Conservation (phyloP, 2,329 filamentous ascomycete genomes). For the Bertia moriformis region DNA sequence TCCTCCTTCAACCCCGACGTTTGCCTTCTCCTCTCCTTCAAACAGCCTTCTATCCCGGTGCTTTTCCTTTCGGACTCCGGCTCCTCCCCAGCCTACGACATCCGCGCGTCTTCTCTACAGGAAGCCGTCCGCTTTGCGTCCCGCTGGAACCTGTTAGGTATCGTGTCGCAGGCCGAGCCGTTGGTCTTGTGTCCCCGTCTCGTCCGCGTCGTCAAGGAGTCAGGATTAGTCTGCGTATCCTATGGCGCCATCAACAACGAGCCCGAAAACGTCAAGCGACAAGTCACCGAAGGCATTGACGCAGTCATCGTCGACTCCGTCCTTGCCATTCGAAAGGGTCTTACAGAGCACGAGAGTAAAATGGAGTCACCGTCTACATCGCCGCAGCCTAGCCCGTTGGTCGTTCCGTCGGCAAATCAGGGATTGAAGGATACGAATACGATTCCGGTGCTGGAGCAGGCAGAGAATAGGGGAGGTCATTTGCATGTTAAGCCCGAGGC, state of each 20-base stretch:
- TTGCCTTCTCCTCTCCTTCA: conserved; percentile 15
- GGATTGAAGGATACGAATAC: neutral
- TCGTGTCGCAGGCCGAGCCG: conserved; percentile 19
- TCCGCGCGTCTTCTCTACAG: conserved; percentile 18
- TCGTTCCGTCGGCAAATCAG: neutral
- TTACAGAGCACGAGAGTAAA: neutral
- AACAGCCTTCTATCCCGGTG: conserved; percentile 16
- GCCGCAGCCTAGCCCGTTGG: neutral
- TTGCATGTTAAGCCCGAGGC: neutral
- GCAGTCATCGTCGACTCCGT: conserved; percentile 1
- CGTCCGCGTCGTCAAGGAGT: conserved; percentile 15
- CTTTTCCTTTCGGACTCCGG: conserved; percentile 17
- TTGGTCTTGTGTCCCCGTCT: conserved; percentile 19
- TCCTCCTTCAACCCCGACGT: conserved; percentile 19
- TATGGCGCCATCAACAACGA: conserved; percentile 18
- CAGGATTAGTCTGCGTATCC: conserved; percentile 15
- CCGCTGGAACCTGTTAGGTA: conserved; percentile 18
- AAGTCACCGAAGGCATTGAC: conserved; percentile 1
- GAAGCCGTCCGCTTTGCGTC: conserved; percentile 20
- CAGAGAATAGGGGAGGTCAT: neutral
- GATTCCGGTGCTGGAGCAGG: neutral
- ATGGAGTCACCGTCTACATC: neutral
- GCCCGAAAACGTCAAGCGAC: conserved; percentile 6
- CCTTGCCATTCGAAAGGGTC: neutral
- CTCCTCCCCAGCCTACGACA: conserved; percentile 11